phyloP scores from a whole-genome alignment of 129 eudicot genomes.

The Daucus carota region DH1_v3.0 NC_030385.2:9746001-9746500 shows the following conservation, averaged over 20 bases:
- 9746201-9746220: neutral
- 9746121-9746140: conserved; percentile 61
- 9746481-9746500: neutral
- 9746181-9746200: conserved; percentile 44
- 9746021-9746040: neutral
- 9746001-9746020: neutral
- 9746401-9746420: conserved; percentile 40
- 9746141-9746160: conserved; percentile 72
- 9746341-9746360: conserved; percentile 58
- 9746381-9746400: conserved; percentile 97
- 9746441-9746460: neutral
- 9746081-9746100: conserved; percentile 83
- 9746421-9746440: neutral
- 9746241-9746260: neutral
- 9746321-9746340: neutral
- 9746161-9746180: conserved; percentile 65
- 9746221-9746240: neutral
- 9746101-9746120: conserved; percentile 95
- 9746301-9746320: neutral
- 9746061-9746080: conserved; percentile 89
- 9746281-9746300: neutral
- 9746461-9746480: neutral
- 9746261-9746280: too few relatives aligned
- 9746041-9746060: neutral
- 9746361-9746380: conserved; percentile 80